Evolutionary conservation across 225 moss, liverwort and hornwort genomes (phyloP).

Genomic region (Physcomitrellopsis africana): DNA sequence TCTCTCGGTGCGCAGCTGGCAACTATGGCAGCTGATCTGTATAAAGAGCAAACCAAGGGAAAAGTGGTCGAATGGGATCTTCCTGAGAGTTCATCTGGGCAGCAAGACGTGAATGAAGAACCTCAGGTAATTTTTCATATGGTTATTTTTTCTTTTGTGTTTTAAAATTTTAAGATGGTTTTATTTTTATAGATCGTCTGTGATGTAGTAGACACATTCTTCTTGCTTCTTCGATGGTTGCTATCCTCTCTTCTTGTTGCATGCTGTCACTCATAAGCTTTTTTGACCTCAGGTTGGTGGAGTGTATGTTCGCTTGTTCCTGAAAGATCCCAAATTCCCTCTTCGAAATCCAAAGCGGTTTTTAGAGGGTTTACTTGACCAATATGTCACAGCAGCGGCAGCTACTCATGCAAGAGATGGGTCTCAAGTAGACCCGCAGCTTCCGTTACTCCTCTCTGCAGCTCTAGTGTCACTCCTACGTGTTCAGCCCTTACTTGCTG

Average conservation of each 20-base stretch:
- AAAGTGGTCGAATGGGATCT: conserved; percentile 95
- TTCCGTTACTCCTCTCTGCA: conserved; percentile 87
- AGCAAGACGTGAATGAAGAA: conserved; percentile 83
- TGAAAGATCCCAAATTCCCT: conserved; percentile 92
- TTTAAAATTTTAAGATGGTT: background rate
- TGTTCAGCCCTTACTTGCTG: conserved; percentile 89
- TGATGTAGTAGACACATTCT: background rate
- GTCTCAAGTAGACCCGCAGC: conserved; percentile 67
- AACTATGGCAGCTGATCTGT: conserved; percentile 86
- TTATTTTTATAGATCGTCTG: background rate
- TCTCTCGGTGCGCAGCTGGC: conserved; percentile 85
- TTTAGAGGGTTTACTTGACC: conserved; percentile 87
- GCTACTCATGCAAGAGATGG: conserved; percentile 72
- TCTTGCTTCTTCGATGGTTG: background rate
- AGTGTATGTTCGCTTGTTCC: conserved; percentile 89
- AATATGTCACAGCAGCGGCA: conserved; percentile 89
- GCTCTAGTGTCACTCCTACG: conserved; percentile 89
- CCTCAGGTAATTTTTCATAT: conserved; percentile 63
- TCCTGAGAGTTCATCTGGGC: conserved; percentile 75
- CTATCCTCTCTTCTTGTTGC: conserved; percentile 17
- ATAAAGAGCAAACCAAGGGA: conserved; percentile 88
- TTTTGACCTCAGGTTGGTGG: conserved; percentile 74
- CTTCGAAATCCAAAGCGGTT: conserved; percentile 91
- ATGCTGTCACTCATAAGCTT: conserved; percentile 14
- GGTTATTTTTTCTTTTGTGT: background rate